Evolutionary conservation across 2,329 filamentous ascomycete genomes (phyloP), one percentile per base, ranked within the genome.

Genomic region (Penicillium thymicola): DNA sequence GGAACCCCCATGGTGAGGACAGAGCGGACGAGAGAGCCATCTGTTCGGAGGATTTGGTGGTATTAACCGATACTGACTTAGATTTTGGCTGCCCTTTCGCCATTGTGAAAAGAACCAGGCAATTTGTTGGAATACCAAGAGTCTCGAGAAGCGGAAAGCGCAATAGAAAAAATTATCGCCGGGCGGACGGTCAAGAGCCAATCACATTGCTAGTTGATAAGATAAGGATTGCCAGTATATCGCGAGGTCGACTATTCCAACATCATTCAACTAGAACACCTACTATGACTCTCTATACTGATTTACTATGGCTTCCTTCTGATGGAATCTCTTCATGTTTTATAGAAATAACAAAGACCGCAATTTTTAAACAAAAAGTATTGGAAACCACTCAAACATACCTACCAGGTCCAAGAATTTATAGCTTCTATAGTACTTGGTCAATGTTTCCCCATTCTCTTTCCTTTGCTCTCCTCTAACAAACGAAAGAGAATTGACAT

Each of bases 1-100:
- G 79, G 70, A 96, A 96, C 27, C 76, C 73, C 69, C 92, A 87
- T 13, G 89, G 88, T 58, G 85, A 83, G 56, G 79, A 76, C 16
- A 85, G 76, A 47, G 90, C 63, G 9, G 65, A 62, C 9, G 64
- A 59, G 14, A 71, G 60, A 30, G 63, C 30, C 41, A 45, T 42
- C 49, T 44, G 43, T 27, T 38, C 27, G 11, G 52, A 30, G 30
- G 40, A 38, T 45, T 54, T 13, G 41, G 30, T 45, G 45, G 48
- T 23, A 23, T 27, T 10, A 25, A 2, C 38, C 38, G 40, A n/a
- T 1, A 23, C 32, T 2, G 45, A 23, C 41, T 52, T 52, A 7
- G 37, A 34, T 51, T 43, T 42, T n/a, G 38, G 40, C 38, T 60
- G 56, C 43, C 50, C n/a, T 61, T 58, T 61, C 43, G 58, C 58